Conservation (phyloP, 768 basidiomycete genomes). For the Leccinum uliginosum region DNA sequence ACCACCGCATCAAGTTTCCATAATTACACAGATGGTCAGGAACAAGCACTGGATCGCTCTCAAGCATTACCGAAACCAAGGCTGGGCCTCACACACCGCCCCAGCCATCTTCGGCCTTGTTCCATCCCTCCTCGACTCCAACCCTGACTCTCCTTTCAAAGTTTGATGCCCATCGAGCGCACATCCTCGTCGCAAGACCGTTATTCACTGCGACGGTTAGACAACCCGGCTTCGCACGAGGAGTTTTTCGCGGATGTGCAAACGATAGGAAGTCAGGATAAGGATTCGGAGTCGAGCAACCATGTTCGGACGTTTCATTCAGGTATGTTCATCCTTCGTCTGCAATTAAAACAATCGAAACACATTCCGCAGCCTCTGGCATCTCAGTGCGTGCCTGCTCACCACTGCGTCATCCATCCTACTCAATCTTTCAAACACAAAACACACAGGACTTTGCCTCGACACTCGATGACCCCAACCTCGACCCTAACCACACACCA, state of each 20-base stretch:
- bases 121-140: neutral
- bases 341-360: neutral
- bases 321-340: constrained; percentile 10
- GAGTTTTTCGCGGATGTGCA: constrained; percentile 8
- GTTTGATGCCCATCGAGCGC: constrained; percentile 20
- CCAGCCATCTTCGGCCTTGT: neutral
- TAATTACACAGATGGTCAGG: neutral
- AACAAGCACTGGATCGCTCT: neutral
- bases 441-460: neutral
- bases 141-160: neutral
- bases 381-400: constrained; percentile 13
- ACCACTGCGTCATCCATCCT: neutral
- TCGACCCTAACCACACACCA: constrained; percentile 10
- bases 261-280: constrained; percentile 19
- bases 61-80: neutral
- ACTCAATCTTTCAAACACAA: neutral
- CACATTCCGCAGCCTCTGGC: constrained; percentile 10
- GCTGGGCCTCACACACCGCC: neutral
- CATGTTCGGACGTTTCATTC: constrained; percentile 12
- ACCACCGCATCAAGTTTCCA: neutral
- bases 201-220: constrained; percentile 13
- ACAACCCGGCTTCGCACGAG: neutral
- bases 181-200: constrained; percentile 9
- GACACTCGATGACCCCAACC: constrained; percentile 24
- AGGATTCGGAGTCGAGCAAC: constrained; percentile 17